Evolutionary conservation across 2,329 filamentous ascomycete species (phyloP), one percentile per base, ranked within the genome.

Genomic region (Xylaria sp.): DNA sequence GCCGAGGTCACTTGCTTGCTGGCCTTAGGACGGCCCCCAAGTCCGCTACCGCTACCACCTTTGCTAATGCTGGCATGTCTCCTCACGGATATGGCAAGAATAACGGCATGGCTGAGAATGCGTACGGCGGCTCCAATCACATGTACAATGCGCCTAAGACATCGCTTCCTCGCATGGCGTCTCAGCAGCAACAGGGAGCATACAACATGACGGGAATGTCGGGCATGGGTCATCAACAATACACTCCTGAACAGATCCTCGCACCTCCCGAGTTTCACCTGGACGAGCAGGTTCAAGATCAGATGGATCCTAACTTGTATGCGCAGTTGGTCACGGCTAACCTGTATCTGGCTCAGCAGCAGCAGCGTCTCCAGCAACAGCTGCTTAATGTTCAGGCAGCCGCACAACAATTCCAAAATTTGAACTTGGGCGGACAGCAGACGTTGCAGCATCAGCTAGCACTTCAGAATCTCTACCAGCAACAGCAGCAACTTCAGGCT

Each of bases 311-410:
- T 62, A 91, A 89, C 70, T 81, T 97, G 63, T 96, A 97, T 74
- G 93, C 94, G 63, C 94, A 97, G 81, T 86, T 98, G 72, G 89
- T 98, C 77, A 92, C 94, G 66, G 97, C 94, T 76, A 97, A 98
- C 80, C 84, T 96, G 79, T 97, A 97, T 78, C 87, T 99, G 60
- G 94, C 94, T 50, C 94, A 97, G 78, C 94, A 97, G 82, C 95
- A 98, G 82, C 94, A 97, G 83, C 92, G 93, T 73, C 89, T 98
- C 62, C 94, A 98, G 82, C 94, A 98, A 83, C 94, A 98, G 83
- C 87, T 98, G 74, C 89, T 94, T 74, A 92, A 85, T 73, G 90
- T 98, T 28, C 96, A 95, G 77, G 90, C 91, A 62, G 92, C 92
- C 46, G 92, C 93, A 69, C 92, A 94, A 81, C 92, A 94, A 81